A percentile compares a stretch with the other conserved stretches of the same genome.
These are phyloP conservation scores for Fusarium begoniae DNA, from an alignment of 2,329 filamentous ascomycete genomes.

Conservation along the genomic window DNA sequence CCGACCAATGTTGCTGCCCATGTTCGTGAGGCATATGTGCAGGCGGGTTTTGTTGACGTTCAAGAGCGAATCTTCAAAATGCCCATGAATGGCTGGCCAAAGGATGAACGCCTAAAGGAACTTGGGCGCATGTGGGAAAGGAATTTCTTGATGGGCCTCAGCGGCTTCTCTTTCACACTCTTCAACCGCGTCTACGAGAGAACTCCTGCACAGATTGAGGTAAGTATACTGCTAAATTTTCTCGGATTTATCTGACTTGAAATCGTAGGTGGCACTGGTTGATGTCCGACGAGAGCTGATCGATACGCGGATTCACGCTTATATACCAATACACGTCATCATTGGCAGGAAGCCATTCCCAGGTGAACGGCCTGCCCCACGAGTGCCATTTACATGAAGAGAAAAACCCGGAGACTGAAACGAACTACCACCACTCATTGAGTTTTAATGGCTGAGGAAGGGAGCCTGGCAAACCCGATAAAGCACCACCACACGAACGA, in stretches of 20 bases:
- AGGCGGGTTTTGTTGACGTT: slow-evolving; percentile 65
- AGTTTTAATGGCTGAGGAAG: neutral
- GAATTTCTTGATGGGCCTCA: slow-evolving; percentile 55
- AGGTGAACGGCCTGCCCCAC: slow-evolving; percentile 39
- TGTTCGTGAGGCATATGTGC: slow-evolving; percentile 51
- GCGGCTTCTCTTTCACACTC: slow-evolving; percentile 54
- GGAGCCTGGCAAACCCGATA: neutral
- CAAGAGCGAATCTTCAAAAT: slow-evolving; percentile 62
- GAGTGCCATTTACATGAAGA: slow-evolving; percentile 18
- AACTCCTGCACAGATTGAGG: slow-evolving; percentile 60
- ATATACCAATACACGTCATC: slow-evolving; percentile 60
- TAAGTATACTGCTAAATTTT: slow-evolving; percentile 36
- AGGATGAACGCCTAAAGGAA: slow-evolving; percentile 53
- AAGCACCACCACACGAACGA: neutral
- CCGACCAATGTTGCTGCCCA: slow-evolving; percentile 48
- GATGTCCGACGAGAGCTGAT: slow-evolving; percentile 59
- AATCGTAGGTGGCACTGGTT: slow-evolving; percentile 56
- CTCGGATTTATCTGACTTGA: slow-evolving; percentile 13
- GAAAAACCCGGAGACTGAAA: neutral
- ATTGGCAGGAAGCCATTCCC: slow-evolving; percentile 60
- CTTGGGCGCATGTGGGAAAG: slow-evolving; percentile 57
- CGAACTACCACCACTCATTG: neutral
- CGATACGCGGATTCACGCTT: slow-evolving; percentile 58
- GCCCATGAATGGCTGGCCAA: slow-evolving; percentile 64
- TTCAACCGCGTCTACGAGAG: slow-evolving; percentile 53